A percentile compares a stretch with the other conserved stretches of the same genome.
Conservation (phyloP, 2,329 filamentous ascomycete species). For the Drechslerella coelobrocha region DNA sequence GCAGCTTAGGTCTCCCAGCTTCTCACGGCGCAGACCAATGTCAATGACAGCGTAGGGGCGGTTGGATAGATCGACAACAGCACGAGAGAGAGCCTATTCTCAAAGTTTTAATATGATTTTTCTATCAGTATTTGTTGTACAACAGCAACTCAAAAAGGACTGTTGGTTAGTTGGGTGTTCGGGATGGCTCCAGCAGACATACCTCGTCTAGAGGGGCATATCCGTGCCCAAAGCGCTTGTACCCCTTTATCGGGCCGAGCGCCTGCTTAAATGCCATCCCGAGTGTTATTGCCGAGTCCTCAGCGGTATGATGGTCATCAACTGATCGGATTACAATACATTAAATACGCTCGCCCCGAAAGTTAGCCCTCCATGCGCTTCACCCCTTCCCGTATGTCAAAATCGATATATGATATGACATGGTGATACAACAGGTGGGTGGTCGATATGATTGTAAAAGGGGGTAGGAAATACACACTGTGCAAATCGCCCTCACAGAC, state of each 20-base stretch:
- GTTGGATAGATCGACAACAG: conserved; percentile 93
- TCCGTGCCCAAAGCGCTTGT: conserved; percentile 88
- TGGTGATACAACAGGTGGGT: no score
- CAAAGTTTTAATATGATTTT: neutral
- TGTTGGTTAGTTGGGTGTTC: no score
- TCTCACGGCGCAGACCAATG: conserved; percentile 84
- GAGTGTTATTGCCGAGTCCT: conserved; percentile 92
- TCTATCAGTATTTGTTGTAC: neutral
- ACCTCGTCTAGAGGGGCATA: conserved; percentile 89
- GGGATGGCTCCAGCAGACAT: no score
- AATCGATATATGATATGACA: no score
- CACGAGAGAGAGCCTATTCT: conserved; percentile 73
- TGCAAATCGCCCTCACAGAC: conserved; percentile 87
- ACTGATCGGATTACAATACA: conserved; percentile 67
- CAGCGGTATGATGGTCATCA: conserved; percentile 97
- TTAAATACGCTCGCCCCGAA: no score
- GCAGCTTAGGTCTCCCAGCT: conserved; percentile 87
- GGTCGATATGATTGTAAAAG: neutral
- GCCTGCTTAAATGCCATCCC: conserved; percentile 83
- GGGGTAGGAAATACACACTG: conserved; percentile 63
- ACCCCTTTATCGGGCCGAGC: conserved; percentile 77
- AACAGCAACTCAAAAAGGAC: neutral
- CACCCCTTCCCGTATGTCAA: no score
- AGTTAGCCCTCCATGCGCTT: no score
- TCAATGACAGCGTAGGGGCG: conserved; percentile 85